Evolutionary conservation across 2,329 filamentous ascomycete genomes (phyloP).

Genomic region (Diplodia scrobiculata): DNA sequence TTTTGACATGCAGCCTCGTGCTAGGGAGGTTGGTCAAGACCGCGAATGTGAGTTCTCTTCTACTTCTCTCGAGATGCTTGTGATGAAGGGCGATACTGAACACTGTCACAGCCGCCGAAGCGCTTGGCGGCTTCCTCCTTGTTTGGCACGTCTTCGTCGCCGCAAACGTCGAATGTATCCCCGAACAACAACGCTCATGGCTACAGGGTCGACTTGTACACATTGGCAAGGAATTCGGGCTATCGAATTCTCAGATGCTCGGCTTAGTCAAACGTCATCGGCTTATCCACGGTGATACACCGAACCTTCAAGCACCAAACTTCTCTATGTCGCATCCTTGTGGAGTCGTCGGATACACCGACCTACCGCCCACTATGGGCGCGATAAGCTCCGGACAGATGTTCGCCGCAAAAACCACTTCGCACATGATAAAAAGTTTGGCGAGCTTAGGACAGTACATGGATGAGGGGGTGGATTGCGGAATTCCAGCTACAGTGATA

Average conservation of each 20-base stretch:
- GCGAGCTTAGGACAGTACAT: too few relatives aligned
- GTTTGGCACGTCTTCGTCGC: slow-evolving; percentile 48
- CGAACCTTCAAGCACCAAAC: slow-evolving; percentile 6
- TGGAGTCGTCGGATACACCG: background rate
- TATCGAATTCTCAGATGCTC: slow-evolving; percentile 33
- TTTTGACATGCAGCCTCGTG: slow-evolving; percentile 42
- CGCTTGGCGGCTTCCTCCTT: slow-evolving; percentile 45
- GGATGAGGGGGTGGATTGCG: background rate
- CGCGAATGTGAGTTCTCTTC: slow-evolving; percentile 37
- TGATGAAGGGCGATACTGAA: slow-evolving; percentile 28
- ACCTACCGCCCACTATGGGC: background rate
- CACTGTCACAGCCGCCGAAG: slow-evolving; percentile 40
- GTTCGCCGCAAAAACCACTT: background rate
- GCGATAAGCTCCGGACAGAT: background rate
- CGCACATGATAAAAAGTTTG: background rate
- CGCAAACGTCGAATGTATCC: slow-evolving; percentile 43
- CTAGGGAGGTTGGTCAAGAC: slow-evolving; percentile 37
- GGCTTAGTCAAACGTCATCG: slow-evolving; percentile 21
- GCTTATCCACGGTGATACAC: slow-evolving; percentile 15
- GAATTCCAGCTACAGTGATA: background rate
- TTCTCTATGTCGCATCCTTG: background rate
- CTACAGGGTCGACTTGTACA: slow-evolving; percentile 41
- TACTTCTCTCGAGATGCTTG: background rate
- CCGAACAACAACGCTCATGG: slow-evolving; percentile 44
- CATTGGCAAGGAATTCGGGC: slow-evolving; percentile 44